These are phyloP conservation scores for Saprolegnia diclina DNA, from an alignment of 352 stramenopile genomes.

Conservation along the genomic window DNA sequence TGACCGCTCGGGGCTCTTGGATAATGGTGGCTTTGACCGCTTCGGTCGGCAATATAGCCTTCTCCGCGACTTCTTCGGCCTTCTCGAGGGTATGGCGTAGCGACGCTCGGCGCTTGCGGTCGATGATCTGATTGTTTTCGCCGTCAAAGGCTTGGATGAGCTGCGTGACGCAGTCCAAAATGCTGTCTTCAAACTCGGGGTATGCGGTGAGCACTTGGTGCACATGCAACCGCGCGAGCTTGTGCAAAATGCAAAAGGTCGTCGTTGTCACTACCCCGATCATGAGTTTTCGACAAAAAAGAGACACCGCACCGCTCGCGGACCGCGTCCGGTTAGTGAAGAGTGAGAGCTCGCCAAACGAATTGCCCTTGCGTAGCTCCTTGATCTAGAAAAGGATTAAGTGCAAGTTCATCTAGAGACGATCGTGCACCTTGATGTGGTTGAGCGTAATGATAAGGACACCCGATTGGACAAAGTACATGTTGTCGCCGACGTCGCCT, in stretches of 20 bases:
- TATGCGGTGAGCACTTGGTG: slow-evolving; percentile 13
- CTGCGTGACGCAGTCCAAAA: not conserved
- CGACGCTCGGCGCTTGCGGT: not conserved
- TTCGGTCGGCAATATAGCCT: not conserved
- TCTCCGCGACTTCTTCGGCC: not conserved
- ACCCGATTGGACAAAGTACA: slow-evolving; percentile 27
- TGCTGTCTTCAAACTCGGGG: slow-evolving; percentile 10
- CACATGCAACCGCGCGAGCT: slow-evolving; percentile 12
- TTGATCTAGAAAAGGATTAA: slow-evolving; percentile 19
- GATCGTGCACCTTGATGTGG: slow-evolving; percentile 17
- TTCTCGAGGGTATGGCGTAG: not conserved
- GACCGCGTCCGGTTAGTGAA: slow-evolving; percentile 17
- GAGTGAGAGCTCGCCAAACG: slow-evolving; percentile 13
- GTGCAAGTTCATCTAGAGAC: too few species aligned
- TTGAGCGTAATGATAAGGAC: slow-evolving; percentile 5
- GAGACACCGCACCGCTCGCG: not conserved
- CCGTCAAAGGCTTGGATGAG: not conserved
- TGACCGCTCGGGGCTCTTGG: not conserved
- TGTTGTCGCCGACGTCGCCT: not conserved
- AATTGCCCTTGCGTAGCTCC: slow-evolving; percentile 11
- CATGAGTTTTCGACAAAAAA: too few species aligned
- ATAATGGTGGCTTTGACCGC: not conserved
- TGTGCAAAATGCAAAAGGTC: slow-evolving; percentile 26
- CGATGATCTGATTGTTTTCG: not conserved
- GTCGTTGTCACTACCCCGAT: slow-evolving; percentile 5